phyloP scores from a whole-genome alignment of 768 basidiomycete species.

The Leccinum fibrillosum region DNA sequence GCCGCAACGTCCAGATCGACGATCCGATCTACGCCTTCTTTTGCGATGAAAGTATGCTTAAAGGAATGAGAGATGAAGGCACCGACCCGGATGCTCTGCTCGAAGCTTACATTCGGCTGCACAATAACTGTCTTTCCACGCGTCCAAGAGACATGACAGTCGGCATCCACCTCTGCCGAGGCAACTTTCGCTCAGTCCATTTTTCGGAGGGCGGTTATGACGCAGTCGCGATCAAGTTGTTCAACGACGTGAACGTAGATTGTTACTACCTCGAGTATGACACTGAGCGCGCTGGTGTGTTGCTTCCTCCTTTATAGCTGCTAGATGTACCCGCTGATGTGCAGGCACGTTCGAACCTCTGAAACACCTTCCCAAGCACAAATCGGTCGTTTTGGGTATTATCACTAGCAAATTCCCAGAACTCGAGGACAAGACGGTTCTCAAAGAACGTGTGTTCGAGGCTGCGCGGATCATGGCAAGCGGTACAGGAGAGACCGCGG shows the following conservation, averaged over 20 bases:
- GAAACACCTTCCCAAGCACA: neutral
- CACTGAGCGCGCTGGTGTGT: neutral
- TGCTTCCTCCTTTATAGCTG: neutral
- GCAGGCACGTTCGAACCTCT: conserved; percentile 24
- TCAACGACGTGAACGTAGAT: conserved; percentile 32
- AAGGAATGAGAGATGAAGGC: neutral
- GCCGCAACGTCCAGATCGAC: neutral
- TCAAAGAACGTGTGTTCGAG: neutral
- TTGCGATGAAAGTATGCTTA: neutral
- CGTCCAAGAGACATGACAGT: conserved; percentile 19
- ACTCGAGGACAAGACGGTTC: neutral
- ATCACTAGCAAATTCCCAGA: neutral
- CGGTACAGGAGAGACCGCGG: neutral
- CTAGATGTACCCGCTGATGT: neutral
- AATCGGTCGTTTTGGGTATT: neutral
- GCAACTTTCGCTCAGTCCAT: conserved; percentile 34
- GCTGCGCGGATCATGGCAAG: neutral
- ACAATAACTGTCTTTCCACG: neutral
- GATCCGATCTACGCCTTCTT: neutral
- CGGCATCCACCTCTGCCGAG: conserved; percentile 46
- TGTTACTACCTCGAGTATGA: neutral
- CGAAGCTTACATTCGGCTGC: neutral
- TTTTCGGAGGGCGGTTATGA: conserved; percentile 24
- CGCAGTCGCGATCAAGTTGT: conserved; percentile 42
- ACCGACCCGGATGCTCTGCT: neutral